Evolutionary conservation across 1,139 yeast genomes (phyloP), one percentile per base, ranked within the genome.

Genomic region (Yamadazyma taylorii): DNA sequence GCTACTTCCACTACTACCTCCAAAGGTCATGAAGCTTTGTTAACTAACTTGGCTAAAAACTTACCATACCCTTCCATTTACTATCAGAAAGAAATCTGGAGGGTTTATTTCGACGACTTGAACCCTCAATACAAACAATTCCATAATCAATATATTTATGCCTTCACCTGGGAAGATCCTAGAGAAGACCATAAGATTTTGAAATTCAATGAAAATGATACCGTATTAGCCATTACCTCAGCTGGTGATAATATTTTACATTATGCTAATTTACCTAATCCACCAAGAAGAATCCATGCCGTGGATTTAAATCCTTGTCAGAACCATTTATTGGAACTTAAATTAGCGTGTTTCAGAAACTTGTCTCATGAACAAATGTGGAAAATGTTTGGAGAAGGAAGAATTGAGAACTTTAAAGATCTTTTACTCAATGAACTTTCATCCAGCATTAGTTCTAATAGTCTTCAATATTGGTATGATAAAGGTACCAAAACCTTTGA

Each of bases 121-220:
- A 78, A 78, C 51, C 78, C 84, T 9, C 75, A 75, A 51, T 82
- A 82, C 54, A 76, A 75, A 34, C 90, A 85, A 58, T 85, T 85
- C 66, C 79, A 75, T 42, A 73, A 83, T 55, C 89, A 85, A 61
- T 85, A 84, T 58, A 85, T 85, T 41, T 85, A 85, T 55, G 90
- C 95, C 3, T 85, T 85, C 61, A 85, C 94, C 8, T 85, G 95
- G 95, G 95, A 85, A 61, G 95, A 85, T 56, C 95, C 95, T 24
- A 73, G 85, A 40, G 94, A 84, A 60, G 95, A 85, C 60, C 75
- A 79, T 46, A 71, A 73, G 31, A 81, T 85, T 41, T 69, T 85
- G 49, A 73, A 79, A 35, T 69, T 85, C 50, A 67, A 70, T 27
- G 62, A 78, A 12, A 69, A 75, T 23, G 95, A 85, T 52, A 82